A percentile compares a stretch with the other conserved stretches of the same genome.
Conservation (phyloP, 306 rosid genomes). For the Cicer bijugum region DNA sequence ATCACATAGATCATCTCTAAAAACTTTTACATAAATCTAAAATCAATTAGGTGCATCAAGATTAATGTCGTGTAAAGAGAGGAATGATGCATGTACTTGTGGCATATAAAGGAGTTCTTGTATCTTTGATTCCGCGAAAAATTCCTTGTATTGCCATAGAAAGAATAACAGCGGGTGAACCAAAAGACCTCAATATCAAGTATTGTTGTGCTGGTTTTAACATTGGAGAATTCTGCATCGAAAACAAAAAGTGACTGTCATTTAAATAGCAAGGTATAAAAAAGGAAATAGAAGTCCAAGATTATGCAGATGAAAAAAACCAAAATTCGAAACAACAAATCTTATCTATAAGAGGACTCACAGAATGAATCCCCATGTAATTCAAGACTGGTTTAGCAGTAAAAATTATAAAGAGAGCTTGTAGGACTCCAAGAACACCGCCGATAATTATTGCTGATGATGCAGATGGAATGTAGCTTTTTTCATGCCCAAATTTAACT, state of each 20-base stretch:
- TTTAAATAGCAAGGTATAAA: background rate
- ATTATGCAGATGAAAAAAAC: too few relatives aligned
- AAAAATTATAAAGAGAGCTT: slow-evolving; percentile 69
- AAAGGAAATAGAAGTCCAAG: too few relatives aligned
- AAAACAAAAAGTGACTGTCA: slow-evolving; percentile 4
- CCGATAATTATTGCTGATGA: slow-evolving; percentile 84
- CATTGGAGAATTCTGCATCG: slow-evolving; percentile 73
- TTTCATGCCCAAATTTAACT: slow-evolving; percentile 41
- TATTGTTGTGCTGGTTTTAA: slow-evolving; percentile 73
- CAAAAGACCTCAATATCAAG: slow-evolving; percentile 78
- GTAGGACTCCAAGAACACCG: slow-evolving; percentile 68
- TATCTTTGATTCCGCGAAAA: slow-evolving; percentile 85
- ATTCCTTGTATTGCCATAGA: slow-evolving; percentile 91
- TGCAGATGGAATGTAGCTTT: slow-evolving; percentile 80
- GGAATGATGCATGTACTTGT: slow-evolving; percentile 49
- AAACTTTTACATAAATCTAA: too few relatives aligned
- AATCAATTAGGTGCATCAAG: background rate
- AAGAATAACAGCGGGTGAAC: slow-evolving; percentile 90
- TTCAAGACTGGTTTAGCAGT: slow-evolving; percentile 69
- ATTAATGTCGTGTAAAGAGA: slow-evolving; percentile 10
- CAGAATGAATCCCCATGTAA: slow-evolving; percentile 77
- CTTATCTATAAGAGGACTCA: slow-evolving; percentile 46
- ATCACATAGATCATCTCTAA: too few relatives aligned
- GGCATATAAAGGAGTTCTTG: slow-evolving; percentile 85
- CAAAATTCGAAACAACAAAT: too few relatives aligned